Percentiles rank a stretch among this genome's conserved stretches.
phyloP scores from a whole-genome alignment of 257 asterid genomes.

The Capsicum chinense region DNA sequence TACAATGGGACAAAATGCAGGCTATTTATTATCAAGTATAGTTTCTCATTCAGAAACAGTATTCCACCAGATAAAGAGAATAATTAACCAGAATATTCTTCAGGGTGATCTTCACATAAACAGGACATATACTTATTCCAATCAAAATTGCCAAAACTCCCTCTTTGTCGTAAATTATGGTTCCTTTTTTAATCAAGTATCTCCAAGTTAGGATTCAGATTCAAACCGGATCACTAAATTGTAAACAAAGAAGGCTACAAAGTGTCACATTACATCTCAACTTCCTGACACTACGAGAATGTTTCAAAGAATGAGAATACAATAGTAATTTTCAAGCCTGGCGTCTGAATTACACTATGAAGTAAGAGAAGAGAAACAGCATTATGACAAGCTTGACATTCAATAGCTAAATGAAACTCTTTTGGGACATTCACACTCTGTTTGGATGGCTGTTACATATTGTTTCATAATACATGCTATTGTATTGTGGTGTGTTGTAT shows the following conservation, averaged over 20 bases:
- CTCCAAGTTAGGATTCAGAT: background rate
- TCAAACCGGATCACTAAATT: background rate
- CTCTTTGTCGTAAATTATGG: background rate
- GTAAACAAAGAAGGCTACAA: background rate
- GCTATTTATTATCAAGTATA: background rate
- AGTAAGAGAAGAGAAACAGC: background rate
- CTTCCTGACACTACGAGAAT: background rate
- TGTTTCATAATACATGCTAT: too few relatives aligned
- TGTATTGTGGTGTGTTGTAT: too few relatives aligned
- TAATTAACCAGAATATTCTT: background rate
- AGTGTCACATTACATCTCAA: background rate
- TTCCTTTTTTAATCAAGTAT: too few relatives aligned
- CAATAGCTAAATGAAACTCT: background rate
- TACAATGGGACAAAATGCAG: background rate
- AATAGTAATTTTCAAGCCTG: background rate
- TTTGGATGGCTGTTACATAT: too few relatives aligned
- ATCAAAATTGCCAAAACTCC: background rate
- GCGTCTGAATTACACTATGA: background rate
- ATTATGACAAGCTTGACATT: background rate
- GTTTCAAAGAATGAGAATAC: background rate
- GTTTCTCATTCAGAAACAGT: background rate
- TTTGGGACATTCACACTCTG: background rate
- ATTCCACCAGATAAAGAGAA: background rate
- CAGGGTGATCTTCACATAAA: background rate
- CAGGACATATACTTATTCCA: background rate